A percentile compares a stretch with the other conserved stretches of the same genome.
phyloP scores from a whole-genome alignment of 345 rosid genomes.

The Populus simonii region DNA sequence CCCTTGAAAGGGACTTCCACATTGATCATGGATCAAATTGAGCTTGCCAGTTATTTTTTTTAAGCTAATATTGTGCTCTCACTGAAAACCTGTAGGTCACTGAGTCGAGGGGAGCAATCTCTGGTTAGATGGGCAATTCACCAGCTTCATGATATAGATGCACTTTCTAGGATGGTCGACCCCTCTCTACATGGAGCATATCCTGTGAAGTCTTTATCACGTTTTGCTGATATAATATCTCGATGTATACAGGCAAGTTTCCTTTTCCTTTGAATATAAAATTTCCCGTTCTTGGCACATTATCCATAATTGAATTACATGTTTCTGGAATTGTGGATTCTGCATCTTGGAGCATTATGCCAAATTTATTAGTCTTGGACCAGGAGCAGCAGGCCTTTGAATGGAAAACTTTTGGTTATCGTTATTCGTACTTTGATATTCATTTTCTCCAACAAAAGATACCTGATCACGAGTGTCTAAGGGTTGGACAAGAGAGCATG shows the following conservation, averaged over 20 bases:
- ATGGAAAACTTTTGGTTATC: neutral
- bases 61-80: neutral
- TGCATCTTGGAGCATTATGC: neutral
- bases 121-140: slow-evolving; percentile 87
- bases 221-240: slow-evolving; percentile 87
- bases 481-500: neutral
- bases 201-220: slow-evolving; percentile 81
- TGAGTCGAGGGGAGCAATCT: slow-evolving; percentile 71
- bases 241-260: slow-evolving; percentile 71
- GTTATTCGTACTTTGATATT: neutral
- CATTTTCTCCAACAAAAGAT: neutral
- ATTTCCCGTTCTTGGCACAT: neutral
- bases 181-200: slow-evolving; percentile 60
- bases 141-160: slow-evolving; percentile 84
- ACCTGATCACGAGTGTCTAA: neutral
- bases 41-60: neutral
- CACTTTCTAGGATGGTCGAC: slow-evolving; percentile 83
- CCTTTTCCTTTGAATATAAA: neutral
- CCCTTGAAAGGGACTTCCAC: neutral
- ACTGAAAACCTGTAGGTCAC: slow-evolving; percentile 44
- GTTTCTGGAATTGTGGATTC: neutral
- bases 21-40: neutral
- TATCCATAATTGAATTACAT: neutral
- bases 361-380: neutral
- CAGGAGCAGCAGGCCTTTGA: neutral